phyloP scores from a whole-genome alignment of 2,329 filamentous ascomycete species.

The Blastomyces gilchristii region DNA sequence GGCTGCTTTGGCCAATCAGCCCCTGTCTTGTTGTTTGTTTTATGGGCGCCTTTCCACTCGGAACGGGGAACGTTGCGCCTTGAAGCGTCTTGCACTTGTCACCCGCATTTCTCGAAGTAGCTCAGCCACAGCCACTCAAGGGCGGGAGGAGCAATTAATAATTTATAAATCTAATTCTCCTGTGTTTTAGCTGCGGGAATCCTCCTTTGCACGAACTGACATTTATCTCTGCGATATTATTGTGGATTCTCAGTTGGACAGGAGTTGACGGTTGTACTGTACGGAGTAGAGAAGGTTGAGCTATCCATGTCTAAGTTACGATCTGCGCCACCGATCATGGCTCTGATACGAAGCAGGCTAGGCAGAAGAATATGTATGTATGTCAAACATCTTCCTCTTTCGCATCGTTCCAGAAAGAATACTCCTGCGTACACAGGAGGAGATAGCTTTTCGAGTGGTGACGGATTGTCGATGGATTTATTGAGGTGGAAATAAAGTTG shows the following conservation, averaged over 20 bases:
- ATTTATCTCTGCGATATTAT: not conserved
- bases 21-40: not conserved
- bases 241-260: not conserved
- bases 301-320: not conserved
- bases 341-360: not conserved
- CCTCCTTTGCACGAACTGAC: not conserved
- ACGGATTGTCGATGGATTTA: not conserved
- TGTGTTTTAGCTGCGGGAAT: not conserved
- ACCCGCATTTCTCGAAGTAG: not conserved
- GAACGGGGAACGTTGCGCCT: not conserved
- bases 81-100: not conserved
- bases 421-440: not conserved
- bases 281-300: not conserved
- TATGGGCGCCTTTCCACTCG: not conserved
- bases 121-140: not conserved
- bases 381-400: too few species aligned
- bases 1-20: not conserved
- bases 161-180: not conserved
- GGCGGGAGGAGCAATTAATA: not conserved
- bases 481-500: not conserved
- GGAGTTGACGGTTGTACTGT: not conserved
- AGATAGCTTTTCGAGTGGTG: not conserved
- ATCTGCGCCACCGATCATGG: not conserved
- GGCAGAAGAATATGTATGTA: too few species aligned
- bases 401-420: not conserved